phyloP scores from a whole-genome alignment of 306 rosid genomes.

The Gastrolobium villosum region DNA sequence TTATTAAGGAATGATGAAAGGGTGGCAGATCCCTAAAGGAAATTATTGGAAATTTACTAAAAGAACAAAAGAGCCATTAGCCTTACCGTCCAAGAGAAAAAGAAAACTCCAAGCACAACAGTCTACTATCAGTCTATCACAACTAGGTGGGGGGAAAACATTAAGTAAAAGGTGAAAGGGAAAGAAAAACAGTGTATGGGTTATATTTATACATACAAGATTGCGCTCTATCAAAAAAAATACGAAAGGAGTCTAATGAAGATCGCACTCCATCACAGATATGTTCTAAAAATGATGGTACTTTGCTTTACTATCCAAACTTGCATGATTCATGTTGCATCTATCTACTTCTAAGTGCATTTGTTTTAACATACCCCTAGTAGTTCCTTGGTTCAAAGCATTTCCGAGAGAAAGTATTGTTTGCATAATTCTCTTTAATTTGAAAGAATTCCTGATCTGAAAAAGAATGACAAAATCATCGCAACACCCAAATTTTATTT shows the following conservation, averaged over 20 bases:
- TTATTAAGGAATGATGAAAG: conserved; percentile 19
- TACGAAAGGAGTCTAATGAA: not conserved
- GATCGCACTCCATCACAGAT: conserved; percentile 19
- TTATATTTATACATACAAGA: conserved; percentile 37
- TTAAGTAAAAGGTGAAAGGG: not conserved
- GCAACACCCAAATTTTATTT: conserved; percentile 40
- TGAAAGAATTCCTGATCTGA: conserved; percentile 85
- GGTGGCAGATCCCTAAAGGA: conserved; percentile 1
- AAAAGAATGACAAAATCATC: conserved; percentile 46
- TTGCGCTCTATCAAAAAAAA: not conserved
- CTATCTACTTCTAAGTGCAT: conserved; percentile 32
- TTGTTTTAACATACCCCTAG: conserved; percentile 77
- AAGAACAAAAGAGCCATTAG: not conserved
- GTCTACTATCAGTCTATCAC: not conserved
- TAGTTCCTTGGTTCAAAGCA: conserved; percentile 98
- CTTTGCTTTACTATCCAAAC: conserved; percentile 26
- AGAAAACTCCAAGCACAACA: not conserved
- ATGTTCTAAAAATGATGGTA: conserved; percentile 5
- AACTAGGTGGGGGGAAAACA: not conserved
- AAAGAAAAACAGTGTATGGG: not conserved
- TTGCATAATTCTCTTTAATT: conserved; percentile 96
- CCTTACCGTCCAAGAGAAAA: conserved; percentile 13
- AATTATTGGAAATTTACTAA: not conserved
- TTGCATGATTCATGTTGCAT: conserved; percentile 31
- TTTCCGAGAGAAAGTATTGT: conserved; percentile 95